Percentiles rank a stretch among this genome's conserved stretches.
Evolutionary conservation across 495 filamentous ascomycete species (phyloP).

Genomic region (Barbatosphaeria neglecta): DNA sequence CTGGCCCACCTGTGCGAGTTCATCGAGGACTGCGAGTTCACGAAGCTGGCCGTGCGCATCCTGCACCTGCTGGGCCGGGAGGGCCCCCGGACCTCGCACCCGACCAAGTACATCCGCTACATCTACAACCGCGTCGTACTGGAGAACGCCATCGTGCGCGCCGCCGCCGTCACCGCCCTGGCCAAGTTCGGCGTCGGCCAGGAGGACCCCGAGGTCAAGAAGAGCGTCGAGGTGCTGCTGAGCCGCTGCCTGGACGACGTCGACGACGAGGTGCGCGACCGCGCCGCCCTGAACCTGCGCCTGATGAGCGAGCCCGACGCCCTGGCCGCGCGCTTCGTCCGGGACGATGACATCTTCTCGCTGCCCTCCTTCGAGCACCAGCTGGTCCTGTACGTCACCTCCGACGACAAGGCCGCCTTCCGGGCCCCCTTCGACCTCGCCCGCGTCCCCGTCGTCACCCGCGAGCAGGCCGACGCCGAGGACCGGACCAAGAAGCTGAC

Average conservation of each 20-base stretch:
- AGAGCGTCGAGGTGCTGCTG: constrained; percentile 83
- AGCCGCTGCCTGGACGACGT: constrained; percentile 92
- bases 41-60: constrained; percentile 91
- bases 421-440: constrained; percentile 77
- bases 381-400: constrained; percentile 94
- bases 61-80: constrained; percentile 87
- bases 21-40: constrained; percentile 99
- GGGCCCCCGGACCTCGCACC: constrained; percentile 88
- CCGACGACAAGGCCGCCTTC: constrained; percentile 75
- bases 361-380: constrained; percentile 95
- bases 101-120: constrained; percentile 97
- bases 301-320: constrained; percentile 84
- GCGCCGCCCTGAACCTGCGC: constrained; percentile 82
- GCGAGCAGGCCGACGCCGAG: constrained; percentile 94
- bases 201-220: constrained; percentile 92
- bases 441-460: constrained; percentile 84
- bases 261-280: constrained; percentile 95
- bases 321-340: constrained; percentile 71
- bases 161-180: constrained; percentile 87
- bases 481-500: constrained; percentile 94
- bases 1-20: constrained; percentile 96
- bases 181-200: constrained; percentile 97
- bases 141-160: constrained; percentile 92
- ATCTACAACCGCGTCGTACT: constrained; percentile 98
- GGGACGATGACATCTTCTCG: constrained; percentile 91